A percentile compares a stretch with the other conserved stretches of the same genome.
Conservation (phyloP, 768 basidiomycete species). For the Mycena epipterygia region DNA sequence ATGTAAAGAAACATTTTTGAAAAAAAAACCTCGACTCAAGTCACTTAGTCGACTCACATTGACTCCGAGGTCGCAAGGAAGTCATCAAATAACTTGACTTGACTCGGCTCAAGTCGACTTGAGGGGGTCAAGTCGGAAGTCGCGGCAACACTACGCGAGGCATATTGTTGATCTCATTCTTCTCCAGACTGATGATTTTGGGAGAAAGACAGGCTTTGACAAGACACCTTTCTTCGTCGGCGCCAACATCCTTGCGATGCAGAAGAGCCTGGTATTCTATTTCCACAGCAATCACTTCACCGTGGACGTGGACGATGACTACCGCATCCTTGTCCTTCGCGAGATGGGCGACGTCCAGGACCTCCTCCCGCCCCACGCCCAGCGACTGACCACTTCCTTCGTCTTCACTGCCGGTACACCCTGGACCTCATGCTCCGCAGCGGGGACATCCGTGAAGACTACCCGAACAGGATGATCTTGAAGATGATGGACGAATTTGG, state of each 20-base stretch:
- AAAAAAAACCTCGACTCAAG: no score
- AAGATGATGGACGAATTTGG: background rate
- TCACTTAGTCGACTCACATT: no score
- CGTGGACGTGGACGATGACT: slow-evolving; percentile 5
- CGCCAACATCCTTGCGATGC: background rate
- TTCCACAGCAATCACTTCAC: slow-evolving; percentile 12
- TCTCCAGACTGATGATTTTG: background rate
- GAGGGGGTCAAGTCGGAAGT: no score
- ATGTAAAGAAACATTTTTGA: no score
- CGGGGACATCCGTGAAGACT: background rate
- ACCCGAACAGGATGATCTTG: background rate
- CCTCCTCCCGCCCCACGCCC: background rate
- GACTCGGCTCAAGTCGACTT: no score
- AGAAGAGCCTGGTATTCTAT: background rate
- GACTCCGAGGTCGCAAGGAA: no score
- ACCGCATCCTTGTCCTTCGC: slow-evolving; percentile 1
- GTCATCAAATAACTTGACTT: no score
- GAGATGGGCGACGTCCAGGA: background rate
- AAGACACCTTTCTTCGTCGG: background rate
- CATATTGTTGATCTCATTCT: background rate
- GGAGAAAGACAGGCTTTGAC: background rate
- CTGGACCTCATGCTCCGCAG: background rate
- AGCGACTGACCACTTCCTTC: slow-evolving; percentile 7
- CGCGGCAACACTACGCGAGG: no score
- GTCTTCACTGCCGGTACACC: slow-evolving; percentile 5